Evolutionary conservation across 2,329 filamentous ascomycete species (phyloP), one percentile per base, ranked within the genome.

Genomic region (Apiospora phragmitis): DNA sequence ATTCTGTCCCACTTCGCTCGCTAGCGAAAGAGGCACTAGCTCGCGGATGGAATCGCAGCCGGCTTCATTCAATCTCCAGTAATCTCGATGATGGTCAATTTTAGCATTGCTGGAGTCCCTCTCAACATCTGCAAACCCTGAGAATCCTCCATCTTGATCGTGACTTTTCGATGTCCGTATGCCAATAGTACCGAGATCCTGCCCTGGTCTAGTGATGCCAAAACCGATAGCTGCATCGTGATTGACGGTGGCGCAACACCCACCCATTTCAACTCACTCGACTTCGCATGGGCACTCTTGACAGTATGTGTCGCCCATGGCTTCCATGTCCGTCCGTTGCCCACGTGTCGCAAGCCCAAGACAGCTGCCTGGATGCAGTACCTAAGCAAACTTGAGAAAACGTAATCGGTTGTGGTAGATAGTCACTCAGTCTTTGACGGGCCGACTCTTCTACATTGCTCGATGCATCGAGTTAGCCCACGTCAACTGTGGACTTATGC

Each of bases 161-260:
- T 51, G 16, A 38, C 21, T 62, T n/a, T 9, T 32, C 4, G 32
- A n/a, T 62, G 29, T 24, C 18, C 9, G 51, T 62, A 35, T 59
- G 32, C 55, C 32, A 62, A 38, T 62, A 62, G 55, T n/a, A n/a
- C 32, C 21, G 55, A 9, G 18, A 38, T 62, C 32, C 55, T 4
- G 8, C 14, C 32, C 32, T 32, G 12, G 51, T 62, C 55, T 62
- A 62, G 55, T n/a, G 29, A 62, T 62, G 32, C 16, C 29, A 62
- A 62, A 62, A n/a, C 29, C 55, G 55, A 62, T 62, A 62, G 55
- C 55, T 62, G 55, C 29, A 38, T 62, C 55, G 55, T 62, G 29
- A 35, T n/a, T 38, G 32, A 62, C 32, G 32, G 55, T 62, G 55
- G 51, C 51, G 51, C 51, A 59, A 8, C 51, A 59, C 51, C 51